phyloP scores from a whole-genome alignment of 1,139 yeast species.

The Meyerozyma athensensis region DNA sequence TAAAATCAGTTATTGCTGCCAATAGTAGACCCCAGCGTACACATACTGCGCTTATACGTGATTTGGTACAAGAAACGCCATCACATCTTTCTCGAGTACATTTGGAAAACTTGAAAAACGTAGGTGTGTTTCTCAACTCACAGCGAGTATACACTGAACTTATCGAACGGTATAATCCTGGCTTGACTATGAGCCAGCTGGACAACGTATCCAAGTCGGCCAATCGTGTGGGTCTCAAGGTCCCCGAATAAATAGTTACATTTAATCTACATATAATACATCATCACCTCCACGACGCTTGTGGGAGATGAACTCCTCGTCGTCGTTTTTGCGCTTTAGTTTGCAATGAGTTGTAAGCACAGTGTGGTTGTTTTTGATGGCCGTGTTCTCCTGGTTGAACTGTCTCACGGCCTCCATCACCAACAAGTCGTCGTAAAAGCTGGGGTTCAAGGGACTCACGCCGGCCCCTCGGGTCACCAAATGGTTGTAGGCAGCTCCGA shows the following conservation, averaged over 20 bases:
- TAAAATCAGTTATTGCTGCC: background rate
- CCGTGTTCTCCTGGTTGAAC: constrained; percentile 31
- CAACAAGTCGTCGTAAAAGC: constrained; percentile 39
- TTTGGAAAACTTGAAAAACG: constrained; percentile 22
- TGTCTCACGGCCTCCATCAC: constrained; percentile 38
- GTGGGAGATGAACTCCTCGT: constrained; percentile 5
- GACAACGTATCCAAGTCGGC: constrained; percentile 82
- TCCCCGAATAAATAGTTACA: background rate
- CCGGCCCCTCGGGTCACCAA: constrained; percentile 16
- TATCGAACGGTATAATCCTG: constrained; percentile 83
- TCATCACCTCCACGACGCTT: background rate
- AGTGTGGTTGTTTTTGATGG: constrained; percentile 25
- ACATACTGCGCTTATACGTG: background rate
- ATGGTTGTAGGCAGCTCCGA: constrained; percentile 24
- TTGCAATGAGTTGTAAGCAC: constrained; percentile 30
- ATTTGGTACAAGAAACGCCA: background rate
- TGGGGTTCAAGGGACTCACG: constrained; percentile 23
- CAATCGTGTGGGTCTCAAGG: constrained; percentile 62
- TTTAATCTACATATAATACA: constrained; percentile 4
- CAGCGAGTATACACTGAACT: constrained; percentile 78
- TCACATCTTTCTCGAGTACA: constrained; percentile 10
- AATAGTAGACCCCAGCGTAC: background rate
- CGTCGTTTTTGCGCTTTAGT: constrained; percentile 29
- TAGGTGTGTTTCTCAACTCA: constrained; percentile 47
- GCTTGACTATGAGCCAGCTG: constrained; percentile 67